A percentile compares a stretch with the other conserved stretches of the same genome.
These are phyloP conservation scores for Ramaria rubella DNA, from an alignment of 768 basidiomycete species.

Conservation along the genomic window DNA sequence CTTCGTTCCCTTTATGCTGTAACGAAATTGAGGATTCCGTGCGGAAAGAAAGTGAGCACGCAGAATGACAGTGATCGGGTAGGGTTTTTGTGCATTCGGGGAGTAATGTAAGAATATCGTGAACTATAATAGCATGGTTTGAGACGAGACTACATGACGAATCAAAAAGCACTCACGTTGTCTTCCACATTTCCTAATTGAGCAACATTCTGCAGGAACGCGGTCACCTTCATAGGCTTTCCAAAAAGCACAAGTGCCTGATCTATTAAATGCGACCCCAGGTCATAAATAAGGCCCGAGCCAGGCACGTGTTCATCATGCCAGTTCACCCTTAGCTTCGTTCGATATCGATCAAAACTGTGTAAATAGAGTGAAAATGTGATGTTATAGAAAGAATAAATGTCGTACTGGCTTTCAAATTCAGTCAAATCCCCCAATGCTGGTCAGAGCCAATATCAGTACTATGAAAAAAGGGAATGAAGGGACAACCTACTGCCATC, in stretches of 20 bases:
- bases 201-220: conserved; percentile 62
- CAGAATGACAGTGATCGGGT: conserved; percentile 61
- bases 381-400: not conserved
- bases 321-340: conserved; percentile 64
- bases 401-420: conserved; percentile 66
- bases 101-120: conserved; percentile 44
- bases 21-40: conserved; percentile 60
- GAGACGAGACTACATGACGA: not conserved
- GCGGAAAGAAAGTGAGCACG: conserved; percentile 67
- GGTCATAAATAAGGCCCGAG: conserved; percentile 65
- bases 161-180: conserved; percentile 34
- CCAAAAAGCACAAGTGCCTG: conserved; percentile 74
- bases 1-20: conserved; percentile 60
- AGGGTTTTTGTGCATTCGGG: conserved; percentile 13
- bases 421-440: conserved; percentile 56
- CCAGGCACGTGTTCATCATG: conserved; percentile 63
- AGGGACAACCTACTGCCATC: conserved; percentile 25
- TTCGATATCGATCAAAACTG: conserved; percentile 73
- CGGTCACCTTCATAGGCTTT: conserved; percentile 58
- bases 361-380: not conserved
- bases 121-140: conserved; percentile 30
- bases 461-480: conserved; percentile 43
- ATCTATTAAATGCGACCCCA: conserved; percentile 77
- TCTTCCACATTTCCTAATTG: conserved; percentile 68
- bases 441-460: not conserved